Evolutionary conservation across 2,329 filamentous ascomycete species (phyloP).

Genomic region (Aspergillus ustus): DNA sequence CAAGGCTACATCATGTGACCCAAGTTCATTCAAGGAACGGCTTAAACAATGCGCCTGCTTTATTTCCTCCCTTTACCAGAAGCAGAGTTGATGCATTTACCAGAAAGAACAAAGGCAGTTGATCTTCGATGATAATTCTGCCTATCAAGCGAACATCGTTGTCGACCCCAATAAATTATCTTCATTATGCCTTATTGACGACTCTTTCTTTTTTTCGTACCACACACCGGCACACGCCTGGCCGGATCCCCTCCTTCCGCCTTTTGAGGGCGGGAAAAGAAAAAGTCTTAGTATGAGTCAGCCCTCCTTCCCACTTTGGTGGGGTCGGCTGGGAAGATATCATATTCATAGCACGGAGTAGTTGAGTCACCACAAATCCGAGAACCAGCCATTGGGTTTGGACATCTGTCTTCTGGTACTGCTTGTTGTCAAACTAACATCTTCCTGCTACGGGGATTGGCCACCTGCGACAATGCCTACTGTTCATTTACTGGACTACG

Average conservation of each 20-base stretch:
- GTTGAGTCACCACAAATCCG: not conserved
- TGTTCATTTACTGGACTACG: conserved; percentile 72
- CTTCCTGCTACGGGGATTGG: not conserved
- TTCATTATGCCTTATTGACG: not conserved
- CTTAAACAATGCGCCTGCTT: not conserved
- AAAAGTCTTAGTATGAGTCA: conserved; percentile 13
- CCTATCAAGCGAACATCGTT: not conserved
- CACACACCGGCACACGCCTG: not conserved
- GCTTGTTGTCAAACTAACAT: not conserved
- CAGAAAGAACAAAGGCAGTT: not conserved
- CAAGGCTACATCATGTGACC: not conserved
- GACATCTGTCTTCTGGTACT: too few relatives aligned
- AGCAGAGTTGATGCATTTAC: not conserved
- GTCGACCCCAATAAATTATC: not conserved
- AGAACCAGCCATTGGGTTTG: not conserved
- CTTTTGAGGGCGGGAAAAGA: not conserved
- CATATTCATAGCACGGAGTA: conserved; percentile 3
- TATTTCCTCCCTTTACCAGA: not conserved
- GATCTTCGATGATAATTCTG: not conserved
- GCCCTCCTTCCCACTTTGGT: conserved; percentile 4
- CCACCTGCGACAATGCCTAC: conserved; percentile 45
- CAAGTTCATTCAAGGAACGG: not conserved
- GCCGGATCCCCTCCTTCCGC: not conserved
- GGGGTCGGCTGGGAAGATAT: conserved; percentile 7
- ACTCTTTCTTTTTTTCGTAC: not conserved